Evolutionary conservation across 2,329 filamentous ascomycete species (phyloP), one percentile per base, ranked within the genome.

Genomic region (Calonectria pseudoreteaudii): DNA sequence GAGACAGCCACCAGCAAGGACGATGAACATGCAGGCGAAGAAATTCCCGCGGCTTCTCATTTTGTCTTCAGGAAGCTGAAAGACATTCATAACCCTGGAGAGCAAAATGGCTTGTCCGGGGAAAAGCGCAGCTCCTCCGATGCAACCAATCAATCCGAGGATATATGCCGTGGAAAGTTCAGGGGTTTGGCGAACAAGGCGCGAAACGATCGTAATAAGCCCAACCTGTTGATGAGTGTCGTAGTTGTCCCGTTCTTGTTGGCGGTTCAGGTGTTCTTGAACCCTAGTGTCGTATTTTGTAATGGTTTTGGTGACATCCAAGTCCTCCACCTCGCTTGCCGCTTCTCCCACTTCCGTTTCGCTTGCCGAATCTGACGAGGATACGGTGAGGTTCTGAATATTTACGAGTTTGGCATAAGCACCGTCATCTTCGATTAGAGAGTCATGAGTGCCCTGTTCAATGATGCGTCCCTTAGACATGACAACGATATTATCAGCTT

Each of bases 1-100:
- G 1, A 88, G 81, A n/a, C 84, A 83, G 3, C 84, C 87, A 4
- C 84, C 82, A 4, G 89, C 88, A 47, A 89, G 77, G 1, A 90
- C 84, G 56, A 90, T 86, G 74, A 91, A 91, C 89, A 91, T 91
- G 66, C 86, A 82, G 0, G 89, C 86, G 81, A 85, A 90, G 76
- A 90, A 91, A 77, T 91, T 86, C 11, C 88, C 89, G 1, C 79
- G 79, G 2, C 81, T 73, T 8, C 79, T 80, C 82, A 86, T 83
- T 5, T 74, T 80, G 1, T 82, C 76, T 2, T 82, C 81, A 7
- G 78, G 76, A 2, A 84, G 71, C 2, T 80, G 83, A 70, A 88
- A 88, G 9, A 87, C 84, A 8, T 86, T 82, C 58, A 87, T 84
- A 18, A 86, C 82, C 58, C 82, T 82, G 14, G 84, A 84, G 41